Evolutionary conservation across 345 rosid genomes (phyloP).

Genomic region (Ricinus communis): DNA sequence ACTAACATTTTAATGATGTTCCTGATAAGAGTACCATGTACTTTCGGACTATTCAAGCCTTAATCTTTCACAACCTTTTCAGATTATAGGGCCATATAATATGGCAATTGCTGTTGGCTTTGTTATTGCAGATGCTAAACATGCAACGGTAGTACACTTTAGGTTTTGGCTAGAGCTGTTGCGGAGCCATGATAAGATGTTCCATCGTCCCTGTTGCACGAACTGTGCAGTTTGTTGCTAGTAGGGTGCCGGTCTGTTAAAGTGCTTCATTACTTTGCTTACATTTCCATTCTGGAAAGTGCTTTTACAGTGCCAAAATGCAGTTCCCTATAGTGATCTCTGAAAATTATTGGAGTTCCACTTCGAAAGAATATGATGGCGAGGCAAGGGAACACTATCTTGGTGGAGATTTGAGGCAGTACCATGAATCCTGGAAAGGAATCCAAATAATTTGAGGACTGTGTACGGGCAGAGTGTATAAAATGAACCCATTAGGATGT

Average conservation of each 20-base stretch:
- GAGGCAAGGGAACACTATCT: neutral
- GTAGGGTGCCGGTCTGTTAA: neutral
- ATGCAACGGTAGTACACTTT: neutral
- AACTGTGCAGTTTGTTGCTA: neutral
- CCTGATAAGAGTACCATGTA: neutral
- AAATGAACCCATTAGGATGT: neutral
- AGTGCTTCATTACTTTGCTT: neutral
- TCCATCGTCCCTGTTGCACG: neutral
- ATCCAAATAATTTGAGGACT: neutral
- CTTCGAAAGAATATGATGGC: no score
- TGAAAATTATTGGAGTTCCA: no score
- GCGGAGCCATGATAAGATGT: neutral
- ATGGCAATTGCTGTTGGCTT: neutral
- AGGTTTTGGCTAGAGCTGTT: neutral
- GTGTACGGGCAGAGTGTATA: neutral
- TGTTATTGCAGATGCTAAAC: neutral
- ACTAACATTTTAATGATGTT: neutral
- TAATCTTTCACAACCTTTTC: neutral
- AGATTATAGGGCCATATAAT: slow-evolving; percentile 9
- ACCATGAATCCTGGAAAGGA: neutral
- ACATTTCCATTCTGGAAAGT: no score
- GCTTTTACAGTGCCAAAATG: no score
- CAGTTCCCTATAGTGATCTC: no score
- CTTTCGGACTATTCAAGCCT: neutral
- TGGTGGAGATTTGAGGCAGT: neutral